Percentiles rank a stretch among this genome's conserved stretches.
Conservation (phyloP, 192 early-diverging fungal species). For the Pilobolus umbonatus region DNA sequence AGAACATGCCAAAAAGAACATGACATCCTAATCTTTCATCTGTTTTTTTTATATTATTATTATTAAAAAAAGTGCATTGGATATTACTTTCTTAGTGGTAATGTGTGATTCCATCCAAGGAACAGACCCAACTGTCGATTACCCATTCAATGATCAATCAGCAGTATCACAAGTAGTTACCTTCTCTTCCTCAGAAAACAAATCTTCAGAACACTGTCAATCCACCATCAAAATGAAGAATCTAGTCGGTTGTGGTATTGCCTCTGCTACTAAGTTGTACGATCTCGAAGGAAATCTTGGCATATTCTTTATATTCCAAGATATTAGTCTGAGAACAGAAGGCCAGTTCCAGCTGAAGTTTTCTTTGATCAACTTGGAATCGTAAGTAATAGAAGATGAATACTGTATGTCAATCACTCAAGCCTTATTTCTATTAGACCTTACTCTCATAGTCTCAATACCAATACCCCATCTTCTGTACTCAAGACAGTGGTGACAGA, state of each 20-base stretch:
- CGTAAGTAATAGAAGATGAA: constrained; percentile 45
- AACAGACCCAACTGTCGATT: no score
- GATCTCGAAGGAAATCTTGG: constrained; percentile 61
- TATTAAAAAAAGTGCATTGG: constrained; percentile 1
- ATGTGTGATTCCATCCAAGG: constrained; percentile 1
- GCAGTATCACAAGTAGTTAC: constrained; percentile 13
- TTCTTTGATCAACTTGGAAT: constrained; percentile 58
- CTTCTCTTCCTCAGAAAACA: background rate
- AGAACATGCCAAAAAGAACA: no score
- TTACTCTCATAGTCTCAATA: constrained; percentile 6
- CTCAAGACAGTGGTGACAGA: constrained; percentile 53
- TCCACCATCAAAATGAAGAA: constrained; percentile 45
- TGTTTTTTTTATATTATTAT: constrained; percentile 3
- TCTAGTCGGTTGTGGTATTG: constrained; percentile 63
- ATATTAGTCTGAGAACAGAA: constrained; percentile 72
- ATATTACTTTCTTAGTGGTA: constrained; percentile 7
- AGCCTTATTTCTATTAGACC: background rate
- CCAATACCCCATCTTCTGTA: constrained; percentile 22
- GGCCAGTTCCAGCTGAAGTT: constrained; percentile 67
- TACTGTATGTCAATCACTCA: constrained; percentile 12
- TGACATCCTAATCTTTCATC: no score
- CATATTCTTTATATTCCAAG: constrained; percentile 79
- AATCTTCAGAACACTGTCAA: constrained; percentile 4
- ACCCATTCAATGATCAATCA: no score
- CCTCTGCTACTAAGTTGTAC: constrained; percentile 62